Percentiles rank a stretch among this genome's conserved stretches.
Evolutionary conservation across 2,329 filamentous ascomycete genomes (phyloP).

Genomic region (Emericellopsis cladophorae): DNA sequence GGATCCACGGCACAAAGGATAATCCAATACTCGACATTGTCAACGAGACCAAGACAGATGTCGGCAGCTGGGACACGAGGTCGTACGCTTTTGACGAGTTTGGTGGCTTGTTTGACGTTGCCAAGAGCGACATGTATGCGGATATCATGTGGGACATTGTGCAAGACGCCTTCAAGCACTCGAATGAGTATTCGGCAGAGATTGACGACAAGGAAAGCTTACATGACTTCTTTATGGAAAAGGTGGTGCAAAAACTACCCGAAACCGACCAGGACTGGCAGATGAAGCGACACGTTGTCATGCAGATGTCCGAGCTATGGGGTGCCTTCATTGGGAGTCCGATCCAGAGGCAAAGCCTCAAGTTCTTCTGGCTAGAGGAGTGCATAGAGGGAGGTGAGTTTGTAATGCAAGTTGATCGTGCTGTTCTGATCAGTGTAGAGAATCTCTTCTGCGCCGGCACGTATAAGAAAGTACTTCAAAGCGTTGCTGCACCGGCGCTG

Average conservation of each 20-base stretch:
- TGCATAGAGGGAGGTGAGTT: constrained; percentile 55
- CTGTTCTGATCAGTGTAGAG: constrained; percentile 21
- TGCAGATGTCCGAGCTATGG: constrained; percentile 51
- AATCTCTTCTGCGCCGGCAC: constrained; percentile 49
- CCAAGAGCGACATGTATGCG: constrained; percentile 32
- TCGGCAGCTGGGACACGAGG: constrained; percentile 34
- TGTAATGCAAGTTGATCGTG: constrained; percentile 19
- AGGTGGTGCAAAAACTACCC: constrained; percentile 31
- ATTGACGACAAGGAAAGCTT: constrained; percentile 36
- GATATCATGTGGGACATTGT: constrained; percentile 56
- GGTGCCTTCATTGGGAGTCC: constrained; percentile 59
- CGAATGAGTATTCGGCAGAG: constrained; percentile 39
- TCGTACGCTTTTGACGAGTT: constrained; percentile 43
- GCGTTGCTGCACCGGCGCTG: constrained; percentile 43
- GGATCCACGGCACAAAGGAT: constrained; percentile 62
- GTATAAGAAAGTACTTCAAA: constrained; percentile 43
- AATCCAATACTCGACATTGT: constrained; percentile 61
- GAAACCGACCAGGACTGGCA: constrained; percentile 26
- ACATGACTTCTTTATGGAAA: constrained; percentile 37
- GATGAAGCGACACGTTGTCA: constrained; percentile 26
- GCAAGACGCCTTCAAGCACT: constrained; percentile 53
- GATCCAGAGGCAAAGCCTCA: constrained; percentile 52
- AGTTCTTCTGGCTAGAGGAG: constrained; percentile 69
- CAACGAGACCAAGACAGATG: constrained; percentile 40
- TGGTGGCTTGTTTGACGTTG: constrained; percentile 34